phyloP scores from a whole-genome alignment of 129 eudicot species.

The Pulicaria dysenterica region DNA sequence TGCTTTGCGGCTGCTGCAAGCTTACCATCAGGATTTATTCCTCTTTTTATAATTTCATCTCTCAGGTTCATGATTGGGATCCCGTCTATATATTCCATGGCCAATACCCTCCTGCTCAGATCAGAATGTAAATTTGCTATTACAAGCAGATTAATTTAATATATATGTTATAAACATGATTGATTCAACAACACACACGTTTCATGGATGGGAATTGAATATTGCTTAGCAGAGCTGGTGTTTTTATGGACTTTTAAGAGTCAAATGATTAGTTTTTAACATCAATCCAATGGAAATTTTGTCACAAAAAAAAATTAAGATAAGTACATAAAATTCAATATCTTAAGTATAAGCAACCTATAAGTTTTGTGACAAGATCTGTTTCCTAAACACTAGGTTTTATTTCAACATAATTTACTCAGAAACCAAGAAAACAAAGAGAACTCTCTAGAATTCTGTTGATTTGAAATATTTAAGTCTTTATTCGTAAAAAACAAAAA shows the following conservation, averaged over 20 bases:
- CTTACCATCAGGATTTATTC: conserved; percentile 80
- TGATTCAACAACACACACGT: background rate
- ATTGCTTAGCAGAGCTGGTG: background rate
- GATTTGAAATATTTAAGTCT: background rate
- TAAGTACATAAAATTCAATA: background rate
- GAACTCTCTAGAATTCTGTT: background rate
- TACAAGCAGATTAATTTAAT: conserved; percentile 16
- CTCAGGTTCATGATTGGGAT: conserved; percentile 86
- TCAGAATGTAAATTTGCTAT: background rate
- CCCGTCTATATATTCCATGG: conserved; percentile 93
- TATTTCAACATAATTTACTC: background rate
- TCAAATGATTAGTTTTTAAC: background rate
- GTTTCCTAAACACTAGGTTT: background rate
- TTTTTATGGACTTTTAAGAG: background rate
- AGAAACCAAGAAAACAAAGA: background rate
- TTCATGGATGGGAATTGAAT: background rate
- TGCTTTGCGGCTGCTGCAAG: conserved; percentile 88
- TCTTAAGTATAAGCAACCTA: background rate
- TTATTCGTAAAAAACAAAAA: background rate
- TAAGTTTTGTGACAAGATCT: background rate
- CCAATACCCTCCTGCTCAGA: conserved; percentile 75
- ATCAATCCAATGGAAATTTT: background rate
- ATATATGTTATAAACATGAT: background rate
- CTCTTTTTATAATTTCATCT: conserved; percentile 90
- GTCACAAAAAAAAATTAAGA: background rate